Evolutionary conservation across 2,329 filamentous ascomycete species (phyloP), one percentile per base, ranked within the genome.

Genomic region (Lecanicillium sp.): DNA sequence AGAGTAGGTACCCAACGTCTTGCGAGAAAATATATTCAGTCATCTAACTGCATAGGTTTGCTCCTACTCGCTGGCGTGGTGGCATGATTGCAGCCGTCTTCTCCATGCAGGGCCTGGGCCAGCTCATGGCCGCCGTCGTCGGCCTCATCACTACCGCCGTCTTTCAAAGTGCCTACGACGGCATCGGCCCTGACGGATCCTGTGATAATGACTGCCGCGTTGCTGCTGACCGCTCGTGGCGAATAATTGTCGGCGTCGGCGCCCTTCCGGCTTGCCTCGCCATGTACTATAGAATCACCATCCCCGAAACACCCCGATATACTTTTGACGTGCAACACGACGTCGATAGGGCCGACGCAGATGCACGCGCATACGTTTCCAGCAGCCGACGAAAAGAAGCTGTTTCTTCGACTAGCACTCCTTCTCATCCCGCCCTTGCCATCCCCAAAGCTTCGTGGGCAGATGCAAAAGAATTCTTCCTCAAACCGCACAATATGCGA

Each of bases 11-110:
- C 14, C 15, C 8, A 17, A 17, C 17, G 32, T 17, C 17, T 64
- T n/a, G n/a, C n/a, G n/a, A n/a, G n/a, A n/a, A n/a, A n/a, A 15
- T 39, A 53, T 60, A 51, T 62, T 56, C 37, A 40, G 5, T 40
- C 5, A 5, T 29, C 36, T 33, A 29, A 48, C 9, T n/a, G 19
- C 4, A 11, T 55, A 81, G 79, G 57, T 91, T 91, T 61, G 86
- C 87, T 8, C 88, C 86, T 3, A 91, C 87, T 11, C 80, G 84
- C 58, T 90, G 86, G 81, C 77, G 87, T 57, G 87, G 86, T 52
- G 85, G 83, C 50, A 91, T 93, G 84, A 86, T 93, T 73, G 85
- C 83, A 10, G 77, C 84, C 14, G 86, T 91, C 41, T 93, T 93
- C 60, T 86, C 85, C 30, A 90, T 90, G 86, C 87, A 93, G 59